These are phyloP conservation scores for Epichloe aotearoae DNA, from an alignment of 2,329 filamentous ascomycete species.

Conservation along the genomic window DNA sequence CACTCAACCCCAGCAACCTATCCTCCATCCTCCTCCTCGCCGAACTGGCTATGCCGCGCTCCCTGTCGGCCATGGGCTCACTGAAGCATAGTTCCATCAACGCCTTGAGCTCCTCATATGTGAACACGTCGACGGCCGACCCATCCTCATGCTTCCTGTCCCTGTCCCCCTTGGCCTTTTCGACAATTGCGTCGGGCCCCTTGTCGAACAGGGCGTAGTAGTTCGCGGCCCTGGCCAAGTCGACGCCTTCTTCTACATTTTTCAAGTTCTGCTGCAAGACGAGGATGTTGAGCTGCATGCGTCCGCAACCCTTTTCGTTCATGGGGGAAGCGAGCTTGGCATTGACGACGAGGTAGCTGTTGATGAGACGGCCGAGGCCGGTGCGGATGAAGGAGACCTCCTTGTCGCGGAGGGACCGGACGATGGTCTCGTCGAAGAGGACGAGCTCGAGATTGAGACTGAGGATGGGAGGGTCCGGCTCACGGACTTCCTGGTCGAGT, in stretches of 20 bases:
- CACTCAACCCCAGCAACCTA: conserved; percentile 54
- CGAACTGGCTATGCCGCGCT: conserved; percentile 52
- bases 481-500: conserved; percentile 58
- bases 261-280: conserved; percentile 95
- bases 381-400: conserved; percentile 66
- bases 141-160: conserved; percentile 21
- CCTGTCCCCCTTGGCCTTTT: conserved; percentile 40
- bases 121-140: conserved; percentile 33
- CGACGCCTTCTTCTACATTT: conserved; percentile 66
- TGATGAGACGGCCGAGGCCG: conserved; percentile 66
- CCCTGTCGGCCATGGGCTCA: conserved; percentile 50
- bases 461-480: conserved; percentile 71
- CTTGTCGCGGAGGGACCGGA: conserved; percentile 54
- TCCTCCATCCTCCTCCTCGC: conserved; percentile 59
- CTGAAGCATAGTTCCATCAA: conserved; percentile 56
- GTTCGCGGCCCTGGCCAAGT: conserved; percentile 47
- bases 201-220: conserved; percentile 58
- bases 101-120: conserved; percentile 53
- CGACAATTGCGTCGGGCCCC: conserved; percentile 52
- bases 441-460: conserved; percentile 72
- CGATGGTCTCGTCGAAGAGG: conserved; percentile 73
- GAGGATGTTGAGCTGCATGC: conserved; percentile 86
- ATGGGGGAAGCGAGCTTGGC: conserved; percentile 62
- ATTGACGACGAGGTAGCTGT: conserved; percentile 63
- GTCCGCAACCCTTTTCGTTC: conserved; percentile 70